These are phyloP conservation scores for Ehretia macrophylla DNA, from an alignment of 257 asterid genomes.

Conservation along the genomic window DNA sequence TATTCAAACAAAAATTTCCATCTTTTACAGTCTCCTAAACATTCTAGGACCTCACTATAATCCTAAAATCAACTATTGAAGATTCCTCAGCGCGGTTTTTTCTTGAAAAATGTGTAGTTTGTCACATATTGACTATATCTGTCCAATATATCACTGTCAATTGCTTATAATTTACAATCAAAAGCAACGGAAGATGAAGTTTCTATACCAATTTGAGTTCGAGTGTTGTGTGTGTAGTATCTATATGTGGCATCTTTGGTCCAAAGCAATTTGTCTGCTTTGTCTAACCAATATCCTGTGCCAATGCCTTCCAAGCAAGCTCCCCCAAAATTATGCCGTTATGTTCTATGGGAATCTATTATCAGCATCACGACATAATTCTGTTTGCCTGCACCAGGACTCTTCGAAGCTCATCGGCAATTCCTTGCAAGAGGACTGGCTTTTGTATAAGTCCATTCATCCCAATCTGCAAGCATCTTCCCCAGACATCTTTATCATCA, in stretches of 20 bases:
- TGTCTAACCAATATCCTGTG: background rate
- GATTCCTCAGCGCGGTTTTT: background rate
- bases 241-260: too few species aligned
- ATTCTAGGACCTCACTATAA: too few species aligned
- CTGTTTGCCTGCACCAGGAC: conserved; percentile 52
- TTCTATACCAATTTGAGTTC: background rate
- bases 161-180: background rate
- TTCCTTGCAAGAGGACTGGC: conserved; percentile 62
- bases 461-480: conserved; percentile 57
- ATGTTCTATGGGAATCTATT: too few species aligned
- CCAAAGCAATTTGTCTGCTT: background rate
- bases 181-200: background rate
- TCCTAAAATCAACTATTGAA: background rate
- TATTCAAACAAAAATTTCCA: background rate
- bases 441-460: conserved; percentile 76
- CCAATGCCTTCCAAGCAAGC: background rate
- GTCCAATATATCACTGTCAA: too few species aligned
- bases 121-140: background rate
- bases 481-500: conserved; percentile 46
- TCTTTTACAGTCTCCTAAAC: background rate
- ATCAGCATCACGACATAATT: conserved; percentile 3
- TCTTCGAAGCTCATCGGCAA: conserved; percentile 57
- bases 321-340: too few species aligned
- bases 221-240: too few species aligned
- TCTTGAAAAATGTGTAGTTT: background rate